Evolutionary conservation across 306 rosid species (phyloP).

Genomic region (Quercus aquifolioides): DNA sequence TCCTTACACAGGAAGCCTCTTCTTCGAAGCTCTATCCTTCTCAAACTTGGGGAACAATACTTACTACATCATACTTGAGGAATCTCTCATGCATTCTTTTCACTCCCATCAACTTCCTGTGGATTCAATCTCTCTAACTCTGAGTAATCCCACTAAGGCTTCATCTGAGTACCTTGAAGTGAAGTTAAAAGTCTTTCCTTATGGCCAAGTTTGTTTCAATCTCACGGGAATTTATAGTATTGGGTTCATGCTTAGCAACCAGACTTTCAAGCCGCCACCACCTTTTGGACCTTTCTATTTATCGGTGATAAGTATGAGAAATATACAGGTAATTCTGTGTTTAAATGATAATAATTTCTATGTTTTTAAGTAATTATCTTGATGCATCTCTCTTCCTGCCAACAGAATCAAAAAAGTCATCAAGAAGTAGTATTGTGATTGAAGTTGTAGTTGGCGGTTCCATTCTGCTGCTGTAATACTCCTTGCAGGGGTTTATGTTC

Average conservation of each 20-base stretch:
- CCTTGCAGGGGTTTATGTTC: too few species aligned
- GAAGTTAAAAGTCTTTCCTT: conserved; percentile 26
- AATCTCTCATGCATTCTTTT: not conserved
- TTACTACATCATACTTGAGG: conserved; percentile 17
- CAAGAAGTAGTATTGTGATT: too few species aligned
- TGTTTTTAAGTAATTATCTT: too few species aligned
- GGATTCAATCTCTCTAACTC: conserved; percentile 11
- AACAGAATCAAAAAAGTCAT: too few species aligned
- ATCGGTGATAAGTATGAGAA: too few species aligned
- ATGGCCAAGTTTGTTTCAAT: conserved; percentile 17
- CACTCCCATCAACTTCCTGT: not conserved
- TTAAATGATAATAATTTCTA: not conserved
- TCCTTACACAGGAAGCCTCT: conserved; percentile 25
- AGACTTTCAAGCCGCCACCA: conserved; percentile 18
- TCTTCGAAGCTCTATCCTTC: conserved; percentile 25
- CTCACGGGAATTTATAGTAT: conserved; percentile 1
- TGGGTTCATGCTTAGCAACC: conserved; percentile 35
- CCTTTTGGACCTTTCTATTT: conserved; percentile 26
- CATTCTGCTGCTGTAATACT: too few species aligned
- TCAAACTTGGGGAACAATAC: not conserved
- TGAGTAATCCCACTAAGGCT: not conserved
- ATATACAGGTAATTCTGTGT: not conserved
- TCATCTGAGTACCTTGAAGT: conserved; percentile 17
- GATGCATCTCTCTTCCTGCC: conserved; percentile 1
- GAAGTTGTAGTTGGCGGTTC: not conserved